Conservation (phyloP, 1,284 basidiomycete species). For the Fomitopsis schrenkii region DNA sequence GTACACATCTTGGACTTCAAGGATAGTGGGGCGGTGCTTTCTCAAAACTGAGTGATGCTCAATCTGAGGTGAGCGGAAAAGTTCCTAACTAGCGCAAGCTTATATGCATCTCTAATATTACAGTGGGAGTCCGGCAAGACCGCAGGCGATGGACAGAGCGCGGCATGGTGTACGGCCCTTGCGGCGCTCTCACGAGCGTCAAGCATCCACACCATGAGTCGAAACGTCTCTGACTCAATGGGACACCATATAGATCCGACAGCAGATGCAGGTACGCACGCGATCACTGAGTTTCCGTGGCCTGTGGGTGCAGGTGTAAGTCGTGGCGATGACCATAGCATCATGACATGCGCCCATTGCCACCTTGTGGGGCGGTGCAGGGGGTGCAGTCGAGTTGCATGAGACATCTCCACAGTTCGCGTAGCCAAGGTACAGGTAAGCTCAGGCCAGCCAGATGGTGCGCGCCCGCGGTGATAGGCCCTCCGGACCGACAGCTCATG, state of each 20-base stretch:
- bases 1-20: conserved; percentile 1
- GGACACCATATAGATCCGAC: neutral
- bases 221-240: neutral
- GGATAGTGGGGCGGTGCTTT: too few relatives aligned
- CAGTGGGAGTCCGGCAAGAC: neutral
- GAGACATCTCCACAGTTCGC: neutral
- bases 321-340: neutral
- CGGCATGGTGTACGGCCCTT: neutral
- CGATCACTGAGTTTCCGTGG: neutral
- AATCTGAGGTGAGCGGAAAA: neutral
- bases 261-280: neutral
- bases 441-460: neutral
- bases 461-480: neutral
- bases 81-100: neutral
- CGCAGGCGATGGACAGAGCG: neutral
- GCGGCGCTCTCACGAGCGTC: neutral
- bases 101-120: neutral
- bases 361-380: neutral
- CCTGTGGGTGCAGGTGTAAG: neutral
- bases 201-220: neutral
- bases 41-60: neutral
- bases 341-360: neutral
- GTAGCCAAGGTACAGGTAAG: neutral
- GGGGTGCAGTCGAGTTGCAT: neutral
- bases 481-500: neutral